Evolutionary conservation across 2,329 filamentous ascomycete species (phyloP), one percentile per base, ranked within the genome.

Genomic region (Colletotrichum spaethianum): DNA sequence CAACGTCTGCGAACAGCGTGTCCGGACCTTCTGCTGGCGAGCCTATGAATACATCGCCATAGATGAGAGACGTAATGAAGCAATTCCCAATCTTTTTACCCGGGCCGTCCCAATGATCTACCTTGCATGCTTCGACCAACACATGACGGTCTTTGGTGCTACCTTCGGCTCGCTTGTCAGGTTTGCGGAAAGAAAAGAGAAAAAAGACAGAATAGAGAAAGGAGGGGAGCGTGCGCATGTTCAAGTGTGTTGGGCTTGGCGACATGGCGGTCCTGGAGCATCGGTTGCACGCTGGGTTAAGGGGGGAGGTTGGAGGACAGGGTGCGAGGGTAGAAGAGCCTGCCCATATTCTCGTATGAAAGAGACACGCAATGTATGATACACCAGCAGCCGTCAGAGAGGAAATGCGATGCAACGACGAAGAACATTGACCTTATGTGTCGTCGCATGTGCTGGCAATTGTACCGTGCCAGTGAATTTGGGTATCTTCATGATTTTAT

Each of bases 1-100:
- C 95, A 74, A 97, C 94, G 75, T 96, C 96, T 60, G 92, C 93
- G 73, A 91, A 89, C 82, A 85, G 84, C 63, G 87, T 88, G 69
- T 84, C 84, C 60, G 87, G 86, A 55, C 76, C 80, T 65, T 79
- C 81, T 66, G 83, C 85, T 69, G 88, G 88, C 70, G 89, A 91
- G 77, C 89, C 89, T 44, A 91, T 91, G 89, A 90, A 90, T 84
- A 91, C 89, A 77, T 90, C 88, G 81, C 89, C 89, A 85, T 91
- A 90, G 86, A 88, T 82, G 80, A 83, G 79, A 82, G 76, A 81
- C 67, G 78, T 85, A 85, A 87, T 84, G 83, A 87, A 86, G 83
- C 84, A 86, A 85, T 84, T 86, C 78, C 88, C 87, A 81, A 85
- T 89, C 28, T 71, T 61, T 66, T 61, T 26, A 70, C 33, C n/a